phyloP scores from a whole-genome alignment of 768 basidiomycete species.

The Lactarius akahatsu region DNA sequence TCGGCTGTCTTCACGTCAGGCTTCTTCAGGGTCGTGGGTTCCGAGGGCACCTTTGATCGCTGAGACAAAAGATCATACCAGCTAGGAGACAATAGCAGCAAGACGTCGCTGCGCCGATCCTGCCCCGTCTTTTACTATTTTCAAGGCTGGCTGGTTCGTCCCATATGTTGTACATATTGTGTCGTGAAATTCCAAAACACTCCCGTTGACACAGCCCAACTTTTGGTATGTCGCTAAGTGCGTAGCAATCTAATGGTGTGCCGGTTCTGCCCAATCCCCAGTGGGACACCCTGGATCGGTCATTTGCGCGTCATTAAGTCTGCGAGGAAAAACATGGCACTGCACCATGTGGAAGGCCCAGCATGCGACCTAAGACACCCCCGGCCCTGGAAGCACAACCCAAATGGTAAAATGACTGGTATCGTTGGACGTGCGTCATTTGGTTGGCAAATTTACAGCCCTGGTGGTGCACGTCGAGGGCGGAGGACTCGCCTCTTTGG shows the following conservation, averaged over 20 bases:
- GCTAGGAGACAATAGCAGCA: neutral
- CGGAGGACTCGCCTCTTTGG: too few species aligned
- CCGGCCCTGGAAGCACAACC: neutral
- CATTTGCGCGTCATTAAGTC: too few species aligned
- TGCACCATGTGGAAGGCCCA: neutral
- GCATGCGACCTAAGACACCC: neutral
- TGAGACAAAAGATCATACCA: neutral
- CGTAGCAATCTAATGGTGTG: too few species aligned
- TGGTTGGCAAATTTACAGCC: neutral
- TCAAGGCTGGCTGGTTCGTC: too few species aligned
- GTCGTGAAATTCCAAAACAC: neutral
- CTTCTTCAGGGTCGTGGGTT: neutral
- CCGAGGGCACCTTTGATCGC: neutral
- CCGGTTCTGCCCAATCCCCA: too few species aligned
- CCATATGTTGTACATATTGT: neutral
- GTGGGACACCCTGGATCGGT: too few species aligned
- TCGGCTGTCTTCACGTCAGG: neutral
- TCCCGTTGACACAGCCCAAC: too few species aligned
- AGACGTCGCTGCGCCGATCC: neutral
- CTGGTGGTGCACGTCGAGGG: neutral
- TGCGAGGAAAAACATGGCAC: neutral
- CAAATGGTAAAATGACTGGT: neutral
- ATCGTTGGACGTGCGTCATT: neutral
- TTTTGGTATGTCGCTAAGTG: neutral
- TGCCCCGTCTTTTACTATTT: too few species aligned